Evolutionary conservation across 441 rosid genomes (phyloP).

Genomic region (Populus hybrid): DNA sequence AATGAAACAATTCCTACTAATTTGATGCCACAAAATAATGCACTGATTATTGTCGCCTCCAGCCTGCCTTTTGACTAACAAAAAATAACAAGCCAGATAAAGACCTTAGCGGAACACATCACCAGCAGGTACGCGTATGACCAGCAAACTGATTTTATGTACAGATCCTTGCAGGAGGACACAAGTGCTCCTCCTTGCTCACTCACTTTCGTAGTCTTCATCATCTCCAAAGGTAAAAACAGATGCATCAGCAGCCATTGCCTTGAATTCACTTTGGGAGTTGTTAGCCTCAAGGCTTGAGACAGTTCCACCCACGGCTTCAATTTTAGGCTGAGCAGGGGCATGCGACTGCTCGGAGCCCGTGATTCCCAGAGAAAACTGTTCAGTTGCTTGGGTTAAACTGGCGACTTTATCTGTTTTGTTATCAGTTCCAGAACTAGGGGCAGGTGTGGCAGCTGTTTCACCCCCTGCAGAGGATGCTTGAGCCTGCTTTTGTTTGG

Average conservation of each 20-base stretch:
- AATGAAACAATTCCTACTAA: constrained; percentile 4
- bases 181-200: constrained; percentile 6
- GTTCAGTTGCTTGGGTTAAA: constrained; percentile 49
- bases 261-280: constrained; percentile 79
- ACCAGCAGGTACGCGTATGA: too few relatives aligned
- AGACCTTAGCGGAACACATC: too few relatives aligned
- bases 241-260: constrained; percentile 97
- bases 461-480: constrained; percentile 32
- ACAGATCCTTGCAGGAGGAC: constrained; percentile 18
- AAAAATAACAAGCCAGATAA: constrained; percentile 10
- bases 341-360: neutral
- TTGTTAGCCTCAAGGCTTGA: constrained; percentile 24
- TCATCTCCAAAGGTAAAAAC: constrained; percentile 92
- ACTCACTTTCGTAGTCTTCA: constrained; percentile 89
- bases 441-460: constrained; percentile 28
- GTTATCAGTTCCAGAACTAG: constrained; percentile 33
- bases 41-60: constrained; percentile 13
- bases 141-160: constrained; percentile 22
- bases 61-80: constrained; percentile 8
- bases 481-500: constrained; percentile 34
- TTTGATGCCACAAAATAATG: constrained; percentile 12
- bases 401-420: constrained; percentile 46
- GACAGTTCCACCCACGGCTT: constrained; percentile 24
- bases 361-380: constrained; percentile 48
- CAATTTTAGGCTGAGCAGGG: constrained; percentile 35